These are phyloP conservation scores for Fulvia fulva DNA, from an alignment of 2,329 filamentous ascomycete species.

Conservation along the genomic window DNA sequence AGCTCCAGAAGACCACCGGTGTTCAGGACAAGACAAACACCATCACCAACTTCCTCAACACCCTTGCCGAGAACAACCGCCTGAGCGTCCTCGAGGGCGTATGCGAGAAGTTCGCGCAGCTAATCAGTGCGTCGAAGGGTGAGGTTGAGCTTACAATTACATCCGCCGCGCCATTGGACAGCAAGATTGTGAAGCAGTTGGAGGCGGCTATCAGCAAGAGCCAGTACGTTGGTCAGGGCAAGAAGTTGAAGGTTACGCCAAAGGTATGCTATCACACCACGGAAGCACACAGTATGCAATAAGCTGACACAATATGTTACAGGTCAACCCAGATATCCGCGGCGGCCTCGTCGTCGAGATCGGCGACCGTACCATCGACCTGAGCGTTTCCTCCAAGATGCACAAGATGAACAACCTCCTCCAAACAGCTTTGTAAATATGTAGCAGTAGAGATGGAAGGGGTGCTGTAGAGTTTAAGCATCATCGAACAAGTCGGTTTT, in stretches of 20 bases:
- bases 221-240: conserved; percentile 78
- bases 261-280: conserved; percentile 52
- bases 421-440: conserved; percentile 87
- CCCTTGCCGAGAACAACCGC: conserved; percentile 95
- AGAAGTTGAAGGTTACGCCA: conserved; percentile 97
- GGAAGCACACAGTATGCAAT: conserved; percentile 34
- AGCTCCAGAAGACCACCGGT: conserved; percentile 81
- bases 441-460: conserved; percentile 14
- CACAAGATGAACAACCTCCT: conserved; percentile 99
- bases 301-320: not conserved
- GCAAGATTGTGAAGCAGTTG: conserved; percentile 77
- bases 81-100: conserved; percentile 77
- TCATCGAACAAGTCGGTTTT: not conserved
- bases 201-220: conserved; percentile 89
- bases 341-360: conserved; percentile 95
- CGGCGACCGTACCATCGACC: conserved; percentile 95
- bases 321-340: conserved; percentile 92
- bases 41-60: conserved; percentile 87
- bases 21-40: conserved; percentile 67
- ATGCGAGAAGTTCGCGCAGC: conserved; percentile 76
- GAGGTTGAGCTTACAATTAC: conserved; percentile 93
- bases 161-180: conserved; percentile 85
- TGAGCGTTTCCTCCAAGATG: conserved; percentile 91
- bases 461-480: conserved; percentile 14
- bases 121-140: conserved; percentile 85